A percentile compares a stretch with the other conserved stretches of the same genome.
Conservation (phyloP, 208 protist species). For the Leishmania tarentolae region DNA sequence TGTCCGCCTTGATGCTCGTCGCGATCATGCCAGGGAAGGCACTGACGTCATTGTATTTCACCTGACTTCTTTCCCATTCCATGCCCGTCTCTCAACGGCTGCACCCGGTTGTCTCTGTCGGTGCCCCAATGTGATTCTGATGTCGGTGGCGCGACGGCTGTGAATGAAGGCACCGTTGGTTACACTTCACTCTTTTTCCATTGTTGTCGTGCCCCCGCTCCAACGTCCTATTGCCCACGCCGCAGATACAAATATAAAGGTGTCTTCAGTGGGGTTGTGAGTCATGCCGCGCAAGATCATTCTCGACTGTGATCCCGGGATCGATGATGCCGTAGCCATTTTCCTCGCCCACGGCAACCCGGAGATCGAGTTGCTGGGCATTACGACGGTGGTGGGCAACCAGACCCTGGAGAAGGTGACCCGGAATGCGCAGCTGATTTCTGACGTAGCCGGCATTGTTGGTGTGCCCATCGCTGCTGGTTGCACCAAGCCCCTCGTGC, state of each 20-base stretch:
- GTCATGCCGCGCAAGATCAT: constrained; percentile 65
- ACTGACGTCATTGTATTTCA: neutral
- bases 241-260: neutral
- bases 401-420: constrained; percentile 85
- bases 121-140: neutral
- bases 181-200: neutral
- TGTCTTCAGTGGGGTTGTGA: neutral
- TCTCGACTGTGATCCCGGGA: constrained; percentile 87
- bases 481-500: constrained; percentile 48
- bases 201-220: neutral
- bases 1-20: no score
- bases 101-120: neutral
- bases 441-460: constrained; percentile 39
- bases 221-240: neutral
- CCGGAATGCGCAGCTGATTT: constrained; percentile 56
- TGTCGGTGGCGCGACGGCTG: neutral
- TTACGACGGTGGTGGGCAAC: constrained; percentile 85
- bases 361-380: constrained; percentile 69
- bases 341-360: constrained; percentile 66
- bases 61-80: neutral
- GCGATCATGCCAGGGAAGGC: neutral
- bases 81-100: neutral
- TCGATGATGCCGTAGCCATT: constrained; percentile 86
- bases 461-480: constrained; percentile 56
- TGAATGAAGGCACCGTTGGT: neutral